Evolutionary conservation across 164 flowering plant species (phyloP), one percentile per base, ranked within the genome.

Genomic region (Cinnamomum micranthum): DNA sequence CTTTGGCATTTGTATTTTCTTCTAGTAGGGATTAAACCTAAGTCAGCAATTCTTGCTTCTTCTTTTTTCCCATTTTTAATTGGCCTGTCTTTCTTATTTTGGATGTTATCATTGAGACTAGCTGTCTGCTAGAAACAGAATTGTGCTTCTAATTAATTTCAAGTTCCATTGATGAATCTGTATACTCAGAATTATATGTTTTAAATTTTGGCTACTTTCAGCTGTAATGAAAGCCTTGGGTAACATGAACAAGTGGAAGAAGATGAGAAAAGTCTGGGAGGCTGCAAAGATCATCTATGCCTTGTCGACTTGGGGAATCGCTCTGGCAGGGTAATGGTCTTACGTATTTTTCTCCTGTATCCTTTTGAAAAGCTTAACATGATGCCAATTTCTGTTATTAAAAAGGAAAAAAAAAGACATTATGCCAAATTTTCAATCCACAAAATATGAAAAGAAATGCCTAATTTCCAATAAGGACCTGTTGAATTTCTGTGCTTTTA

Each of bases 281-380:
- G 94, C 97, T 68, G 97, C 90, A 68, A 82, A 78, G 76, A 63
- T 90, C 83, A 87, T 95, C 70, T 95, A 94, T 81, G 71, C 87
- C 55, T 71, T 95, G 11, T 77, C 92, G 2, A 91, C 90, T 7
- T 95, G 97, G 99, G 95, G 96, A 65, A 87, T 92, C 84, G 88
- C 91, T 50, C 68, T 93, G 13, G 81, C 91, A 20, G 98, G 97
- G 98, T 93, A 69, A 87, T 9, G 9, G 47, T 41, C 47, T 7
- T 41, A 6, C 11, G 2, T 6, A 41, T 41, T 41, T 41, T 41
- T 41, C 11, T 41, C 10, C 47, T 41, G 47, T 41, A 41, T 41
- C 11, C 11, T 41, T 41, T 41, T 41, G 47, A 41, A 41, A 41
- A 41, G 47, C 47, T 41, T 41, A 41, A 41, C 47, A 41, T 9